These are phyloP conservation scores for Fraxinus angustifolia DNA, from an alignment of 305 asterid species.

Conservation along the genomic window DNA sequence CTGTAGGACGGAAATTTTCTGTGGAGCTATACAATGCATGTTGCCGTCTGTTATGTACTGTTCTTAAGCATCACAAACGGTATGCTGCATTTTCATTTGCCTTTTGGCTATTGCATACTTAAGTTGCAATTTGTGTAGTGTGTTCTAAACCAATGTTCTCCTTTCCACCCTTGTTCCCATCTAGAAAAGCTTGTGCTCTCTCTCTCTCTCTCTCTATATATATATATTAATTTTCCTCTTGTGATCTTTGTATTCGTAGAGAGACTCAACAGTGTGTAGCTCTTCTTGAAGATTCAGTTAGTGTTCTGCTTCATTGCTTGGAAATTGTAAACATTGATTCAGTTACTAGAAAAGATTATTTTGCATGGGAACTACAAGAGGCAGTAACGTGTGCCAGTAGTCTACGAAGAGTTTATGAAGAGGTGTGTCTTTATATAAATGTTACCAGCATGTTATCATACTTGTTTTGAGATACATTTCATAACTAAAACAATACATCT, in stretches of 20 bases:
- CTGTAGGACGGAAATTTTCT: slow-evolving; percentile 47
- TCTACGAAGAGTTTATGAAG: slow-evolving; percentile 89
- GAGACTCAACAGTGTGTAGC: slow-evolving; percentile 59
- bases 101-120: slow-evolving; percentile 1
- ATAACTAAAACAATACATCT: neutral
- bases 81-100: slow-evolving; percentile 26
- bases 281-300: slow-evolving; percentile 76
- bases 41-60: slow-evolving; percentile 67
- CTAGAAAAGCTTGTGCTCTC: neutral
- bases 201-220: slow-evolving; percentile 14
- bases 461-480: neutral
- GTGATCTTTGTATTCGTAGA: slow-evolving; percentile 34
- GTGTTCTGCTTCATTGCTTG: slow-evolving; percentile 72
- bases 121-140: slow-evolving; percentile 11
- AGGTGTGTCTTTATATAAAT: slow-evolving; percentile 44
- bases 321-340: slow-evolving; percentile 48
- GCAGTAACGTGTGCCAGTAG: slow-evolving; percentile 76
- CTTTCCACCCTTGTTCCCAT: neutral
- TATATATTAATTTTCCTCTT: slow-evolving; percentile 15
- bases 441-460: neutral
- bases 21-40: slow-evolving; percentile 69
- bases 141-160: neutral
- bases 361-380: slow-evolving; percentile 63
- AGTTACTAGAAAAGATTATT: slow-evolving; percentile 29
- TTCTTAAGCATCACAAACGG: slow-evolving; percentile 78